Evolutionary conservation across 2,329 filamentous ascomycete genomes (phyloP), one percentile per base, ranked within the genome.

Genomic region (Penicillium sp.): DNA sequence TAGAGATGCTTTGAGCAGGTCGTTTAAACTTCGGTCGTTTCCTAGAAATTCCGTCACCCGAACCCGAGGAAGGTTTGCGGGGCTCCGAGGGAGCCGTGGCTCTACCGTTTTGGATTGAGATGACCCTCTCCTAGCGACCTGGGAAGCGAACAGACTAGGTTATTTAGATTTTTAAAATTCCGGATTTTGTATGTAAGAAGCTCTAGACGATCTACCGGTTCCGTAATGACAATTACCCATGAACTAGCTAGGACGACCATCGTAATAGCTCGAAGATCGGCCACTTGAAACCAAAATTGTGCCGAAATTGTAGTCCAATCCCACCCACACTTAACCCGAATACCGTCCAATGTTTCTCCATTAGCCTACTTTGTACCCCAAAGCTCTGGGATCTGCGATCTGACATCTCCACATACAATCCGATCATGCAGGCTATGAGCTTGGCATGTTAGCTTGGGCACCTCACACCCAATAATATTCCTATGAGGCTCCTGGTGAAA

Each of bases 391-490:
- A 38, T 21, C 5, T 18, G n/a, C 34, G 16, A 38, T 21, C 16
- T 21, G 34, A 21, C 8, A 38, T 38, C 7, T 16, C 34, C 16
- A 38, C 16, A 18, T 29, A 29, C 1, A 15, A 18, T 21, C 21
- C 8, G n/a, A 7, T 41, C n/a, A 26, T 54, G 42, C 51, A 51
- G 34, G 31, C n/a, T 29, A 47, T 42, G 43, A 56, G 47, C 57
- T 60, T 61, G 55, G 53, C 57, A 48, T 44, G 15, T 47, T 26
- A 46, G 49, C 39, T 42, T 15, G 15, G 26, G 29, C 47, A 47
- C 8, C 12, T 42, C 21, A 26, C 39, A 21, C 15, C 26, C 34
- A 42, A 15, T 44, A 1, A 51, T 39, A 23, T 16, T 29, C n/a
- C 31, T 6, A 44, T 42, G 38, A 42, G 39, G 46, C 46, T 48